phyloP scores from a whole-genome alignment of 768 basidiomycete genomes.

The Leccinum pellstonianum region DNA sequence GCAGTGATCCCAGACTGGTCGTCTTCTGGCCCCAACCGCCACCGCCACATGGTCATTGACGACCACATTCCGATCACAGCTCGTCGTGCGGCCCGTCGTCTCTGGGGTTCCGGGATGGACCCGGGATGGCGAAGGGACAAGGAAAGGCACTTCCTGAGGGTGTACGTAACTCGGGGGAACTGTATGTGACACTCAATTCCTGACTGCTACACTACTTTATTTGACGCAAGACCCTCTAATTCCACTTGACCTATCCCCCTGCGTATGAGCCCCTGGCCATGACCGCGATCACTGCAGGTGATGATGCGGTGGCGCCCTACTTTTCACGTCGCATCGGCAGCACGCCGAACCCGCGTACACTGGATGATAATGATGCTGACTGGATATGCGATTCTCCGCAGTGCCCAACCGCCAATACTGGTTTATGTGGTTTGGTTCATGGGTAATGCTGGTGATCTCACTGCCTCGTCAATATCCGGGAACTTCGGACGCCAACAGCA shows the following conservation, averaged over 20 bases:
- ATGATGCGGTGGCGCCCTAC: constrained; percentile 1
- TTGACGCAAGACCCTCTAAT: background rate
- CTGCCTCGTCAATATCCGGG: constrained; percentile 14
- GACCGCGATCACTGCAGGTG: constrained; percentile 12
- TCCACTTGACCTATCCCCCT: background rate
- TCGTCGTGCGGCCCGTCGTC: background rate
- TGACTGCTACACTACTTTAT: constrained; percentile 1
- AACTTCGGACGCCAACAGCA: constrained; percentile 14
- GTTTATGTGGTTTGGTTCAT: background rate
- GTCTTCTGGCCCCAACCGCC: background rate
- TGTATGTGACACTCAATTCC: constrained; percentile 6
- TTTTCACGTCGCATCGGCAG: background rate
- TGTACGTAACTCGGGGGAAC: constrained; percentile 17
- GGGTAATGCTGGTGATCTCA: constrained; percentile 1
- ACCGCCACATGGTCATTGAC: background rate
- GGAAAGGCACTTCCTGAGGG: constrained; percentile 9
- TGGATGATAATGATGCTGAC: background rate
- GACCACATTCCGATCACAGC: background rate
- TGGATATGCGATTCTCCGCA: constrained; percentile 14
- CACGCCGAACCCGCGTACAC: background rate
- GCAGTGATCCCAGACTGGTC: constrained; percentile 8
- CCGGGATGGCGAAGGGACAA: constrained; percentile 5
- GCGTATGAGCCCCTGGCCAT: background rate
- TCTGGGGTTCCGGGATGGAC: background rate
- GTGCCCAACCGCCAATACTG: background rate